phyloP scores from a whole-genome alignment of 1,139 yeast species.

The Scheffersomyces stambukii region DNA sequence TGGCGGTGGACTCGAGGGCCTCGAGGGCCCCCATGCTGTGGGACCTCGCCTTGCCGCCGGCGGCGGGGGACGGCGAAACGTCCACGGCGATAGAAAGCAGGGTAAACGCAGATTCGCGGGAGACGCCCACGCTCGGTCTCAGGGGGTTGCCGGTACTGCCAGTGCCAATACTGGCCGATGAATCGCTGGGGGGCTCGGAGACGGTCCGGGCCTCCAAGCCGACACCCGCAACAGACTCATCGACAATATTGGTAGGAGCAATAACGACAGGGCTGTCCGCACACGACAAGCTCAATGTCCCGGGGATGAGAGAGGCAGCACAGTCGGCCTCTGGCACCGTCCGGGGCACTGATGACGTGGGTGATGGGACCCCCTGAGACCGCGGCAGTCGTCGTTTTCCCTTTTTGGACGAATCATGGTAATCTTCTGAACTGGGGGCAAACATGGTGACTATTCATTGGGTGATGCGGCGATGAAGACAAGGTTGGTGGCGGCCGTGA shows the following conservation, averaged over 20 bases:
- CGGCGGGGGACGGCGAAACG: no score
- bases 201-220: no score
- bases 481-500: background rate
- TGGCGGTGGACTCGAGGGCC: background rate
- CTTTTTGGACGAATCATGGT: slow-evolving; percentile 28
- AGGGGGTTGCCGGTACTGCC: slow-evolving; percentile 6
- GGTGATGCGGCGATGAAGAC: background rate
- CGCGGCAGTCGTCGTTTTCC: slow-evolving; percentile 42
- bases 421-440: slow-evolving; percentile 26
- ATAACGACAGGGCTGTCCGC: no score
- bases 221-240: no score
- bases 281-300: no score
- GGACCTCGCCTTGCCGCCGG: background rate
- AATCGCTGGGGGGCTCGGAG: slow-evolving; percentile 1
- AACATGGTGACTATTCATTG: slow-evolving; percentile 13
- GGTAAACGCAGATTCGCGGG: slow-evolving; percentile 4
- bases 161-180: slow-evolving; percentile 1
- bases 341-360: no score
- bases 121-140: slow-evolving; percentile 7
- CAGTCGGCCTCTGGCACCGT: no score
- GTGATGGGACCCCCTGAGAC: slow-evolving; percentile 38
- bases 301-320: no score
- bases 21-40: background rate
- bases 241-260: no score
- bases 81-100: background rate